These are phyloP conservation scores for Trichoderma gamsii DNA, from an alignment of 495 filamentous ascomycete genomes.

Conservation along the genomic window DNA sequence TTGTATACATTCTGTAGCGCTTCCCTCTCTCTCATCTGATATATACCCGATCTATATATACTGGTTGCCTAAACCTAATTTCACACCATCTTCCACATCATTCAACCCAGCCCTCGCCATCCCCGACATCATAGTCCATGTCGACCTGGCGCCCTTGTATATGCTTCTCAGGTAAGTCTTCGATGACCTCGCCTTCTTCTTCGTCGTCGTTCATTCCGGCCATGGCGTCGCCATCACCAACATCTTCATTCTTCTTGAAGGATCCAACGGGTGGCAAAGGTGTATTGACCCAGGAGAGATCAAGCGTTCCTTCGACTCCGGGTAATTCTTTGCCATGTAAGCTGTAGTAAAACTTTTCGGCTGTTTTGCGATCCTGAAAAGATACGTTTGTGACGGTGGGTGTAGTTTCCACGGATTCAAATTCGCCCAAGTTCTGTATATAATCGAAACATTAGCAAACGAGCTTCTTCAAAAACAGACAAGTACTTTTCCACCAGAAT, in stretches of 20 bases:
- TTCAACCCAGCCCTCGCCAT: constrained; percentile 29
- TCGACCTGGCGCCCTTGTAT: constrained; percentile 9
- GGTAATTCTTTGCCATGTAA: constrained; percentile 55
- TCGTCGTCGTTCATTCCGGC: constrained; percentile 9
- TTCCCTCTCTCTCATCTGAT: too few relatives aligned
- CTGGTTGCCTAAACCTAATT: neutral
- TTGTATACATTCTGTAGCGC: too few relatives aligned
- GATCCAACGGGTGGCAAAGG: constrained; percentile 8
- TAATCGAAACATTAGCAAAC: constrained; percentile 21
- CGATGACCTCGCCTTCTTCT: constrained; percentile 5
- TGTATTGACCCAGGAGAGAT: constrained; percentile 63
- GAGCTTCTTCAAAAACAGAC: constrained; percentile 4
- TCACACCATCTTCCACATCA: neutral
- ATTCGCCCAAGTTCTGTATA: constrained; percentile 76
- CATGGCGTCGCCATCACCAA: constrained; percentile 19
- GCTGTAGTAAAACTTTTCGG: constrained; percentile 75
- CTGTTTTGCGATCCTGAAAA: constrained; percentile 85
- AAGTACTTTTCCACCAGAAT: neutral
- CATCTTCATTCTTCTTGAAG: neutral
- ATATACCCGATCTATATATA: neutral
- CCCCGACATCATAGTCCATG: constrained; percentile 31
- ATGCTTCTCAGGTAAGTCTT: constrained; percentile 14
- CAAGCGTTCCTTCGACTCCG: constrained; percentile 63
- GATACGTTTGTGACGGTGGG: constrained; percentile 57
- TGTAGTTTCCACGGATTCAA: constrained; percentile 65